A percentile compares a stretch with the other conserved stretches of the same genome.
phyloP scores from a whole-genome alignment of 2,329 filamentous ascomycete genomes.

The Epichloe sylvatica region DNA sequence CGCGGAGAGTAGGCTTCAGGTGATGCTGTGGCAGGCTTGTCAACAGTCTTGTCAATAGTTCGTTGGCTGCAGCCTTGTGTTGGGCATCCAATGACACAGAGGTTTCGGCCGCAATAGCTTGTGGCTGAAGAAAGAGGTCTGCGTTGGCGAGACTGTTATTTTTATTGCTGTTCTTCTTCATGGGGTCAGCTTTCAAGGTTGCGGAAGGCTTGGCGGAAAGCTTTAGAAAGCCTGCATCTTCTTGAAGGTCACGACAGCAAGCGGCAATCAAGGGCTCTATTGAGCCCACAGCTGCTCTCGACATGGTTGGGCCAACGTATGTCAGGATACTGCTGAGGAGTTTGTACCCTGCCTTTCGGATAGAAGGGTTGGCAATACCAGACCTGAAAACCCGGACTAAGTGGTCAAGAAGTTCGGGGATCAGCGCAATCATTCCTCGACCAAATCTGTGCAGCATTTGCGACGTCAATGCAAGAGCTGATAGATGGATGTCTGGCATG shows the following conservation, averaged over 20 bases:
- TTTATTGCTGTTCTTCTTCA: constrained; percentile 19
- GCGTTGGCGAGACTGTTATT: constrained; percentile 41
- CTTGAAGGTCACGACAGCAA: constrained; percentile 63
- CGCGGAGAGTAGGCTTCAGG: constrained; percentile 56
- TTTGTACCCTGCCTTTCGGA: constrained; percentile 49
- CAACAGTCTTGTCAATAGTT: constrained; percentile 50
- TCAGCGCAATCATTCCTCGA: constrained; percentile 41
- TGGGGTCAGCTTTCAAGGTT: constrained; percentile 13
- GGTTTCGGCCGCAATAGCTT: constrained; percentile 20
- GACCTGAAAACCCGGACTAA: constrained; percentile 55
- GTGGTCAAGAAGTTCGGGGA: constrained; percentile 56
- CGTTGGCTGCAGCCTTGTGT: constrained; percentile 42
- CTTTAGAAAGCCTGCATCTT: constrained; percentile 35
- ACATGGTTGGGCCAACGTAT: constrained; percentile 50
- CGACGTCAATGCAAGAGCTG: constrained; percentile 49
- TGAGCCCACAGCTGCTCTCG: constrained; percentile 50
- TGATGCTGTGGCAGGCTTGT: constrained; percentile 49
- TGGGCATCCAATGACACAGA: constrained; percentile 24
- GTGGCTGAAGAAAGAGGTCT: constrained; percentile 50
- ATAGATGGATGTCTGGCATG: constrained; percentile 61
- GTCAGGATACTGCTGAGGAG: constrained; percentile 44
- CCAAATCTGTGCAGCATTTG: constrained; percentile 45
- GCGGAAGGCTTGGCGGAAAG: constrained; percentile 19
- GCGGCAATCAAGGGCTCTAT: constrained; percentile 47
- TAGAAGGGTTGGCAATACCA: constrained; percentile 32